Conservation (phyloP, 495 filamentous ascomycete genomes). For the Lophiotrema nucula region DNA sequence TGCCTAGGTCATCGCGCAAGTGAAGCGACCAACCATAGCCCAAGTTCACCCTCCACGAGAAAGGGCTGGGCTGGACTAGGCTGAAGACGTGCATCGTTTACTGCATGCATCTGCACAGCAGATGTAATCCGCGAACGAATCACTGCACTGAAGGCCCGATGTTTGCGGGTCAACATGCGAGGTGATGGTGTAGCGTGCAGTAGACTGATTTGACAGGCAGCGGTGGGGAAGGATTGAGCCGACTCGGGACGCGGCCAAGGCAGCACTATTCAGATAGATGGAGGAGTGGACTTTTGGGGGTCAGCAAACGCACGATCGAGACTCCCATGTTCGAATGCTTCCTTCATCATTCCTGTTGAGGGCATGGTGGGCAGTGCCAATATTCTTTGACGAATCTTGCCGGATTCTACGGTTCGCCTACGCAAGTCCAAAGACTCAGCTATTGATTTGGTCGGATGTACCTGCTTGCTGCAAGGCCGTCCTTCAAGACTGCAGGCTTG, state of each 20-base stretch:
- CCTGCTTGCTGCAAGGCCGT: too few species aligned
- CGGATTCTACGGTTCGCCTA: too few species aligned
- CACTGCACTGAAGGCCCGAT: background rate
- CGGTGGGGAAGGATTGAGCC: slow-evolving; percentile 9
- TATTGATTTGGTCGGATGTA: too few species aligned
- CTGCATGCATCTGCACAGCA: slow-evolving; percentile 8
- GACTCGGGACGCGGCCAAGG: background rate
- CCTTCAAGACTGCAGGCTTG: too few species aligned
- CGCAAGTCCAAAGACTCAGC: too few species aligned
- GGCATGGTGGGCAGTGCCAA: background rate
- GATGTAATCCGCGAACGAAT: background rate
- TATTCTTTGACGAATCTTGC: background rate
- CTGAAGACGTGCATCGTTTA: slow-evolving; percentile 1
- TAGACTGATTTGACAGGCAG: slow-evolving; percentile 18
- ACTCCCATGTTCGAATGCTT: slow-evolving; percentile 11
- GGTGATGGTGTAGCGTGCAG: slow-evolving; percentile 25
- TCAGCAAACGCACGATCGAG: slow-evolving; percentile 30
- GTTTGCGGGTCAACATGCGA: slow-evolving; percentile 5
- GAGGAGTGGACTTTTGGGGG: too few species aligned
- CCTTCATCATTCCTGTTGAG: background rate
- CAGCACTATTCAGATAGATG: background rate
- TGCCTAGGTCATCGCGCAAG: background rate
- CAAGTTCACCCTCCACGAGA: background rate
- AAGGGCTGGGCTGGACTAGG: background rate
- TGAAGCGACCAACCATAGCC: slow-evolving; percentile 14